Evolutionary conservation across 2,329 filamentous ascomycete genomes (phyloP).

Genomic region (Metarhizium sp.): DNA sequence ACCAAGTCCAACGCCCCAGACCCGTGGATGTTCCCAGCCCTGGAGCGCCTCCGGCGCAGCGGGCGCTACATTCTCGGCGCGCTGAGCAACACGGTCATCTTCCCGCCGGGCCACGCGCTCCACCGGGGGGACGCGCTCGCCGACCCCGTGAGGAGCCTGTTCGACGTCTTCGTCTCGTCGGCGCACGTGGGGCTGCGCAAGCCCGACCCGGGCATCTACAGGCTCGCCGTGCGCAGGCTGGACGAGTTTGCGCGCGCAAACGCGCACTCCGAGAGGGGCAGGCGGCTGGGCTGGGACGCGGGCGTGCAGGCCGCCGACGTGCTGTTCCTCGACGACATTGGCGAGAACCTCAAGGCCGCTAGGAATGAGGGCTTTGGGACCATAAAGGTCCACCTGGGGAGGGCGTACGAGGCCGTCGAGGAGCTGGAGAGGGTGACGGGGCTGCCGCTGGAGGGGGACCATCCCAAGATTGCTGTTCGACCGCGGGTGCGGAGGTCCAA

Average conservation of each 20-base stretch:
- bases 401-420: slow-evolving; percentile 69
- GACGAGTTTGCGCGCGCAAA: slow-evolving; percentile 51
- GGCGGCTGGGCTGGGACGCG: slow-evolving; percentile 32
- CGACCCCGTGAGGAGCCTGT: slow-evolving; percentile 54
- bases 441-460: slow-evolving; percentile 47
- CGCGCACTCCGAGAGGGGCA: slow-evolving; percentile 27
- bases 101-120: slow-evolving; percentile 64
- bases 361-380: slow-evolving; percentile 68
- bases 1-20: slow-evolving; percentile 57
- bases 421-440: slow-evolving; percentile 71
- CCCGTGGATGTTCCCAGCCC: slow-evolving; percentile 79
- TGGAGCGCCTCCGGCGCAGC: slow-evolving; percentile 56
- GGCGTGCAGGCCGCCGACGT: slow-evolving; percentile 57
- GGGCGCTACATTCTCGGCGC: slow-evolving; percentile 67
- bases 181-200: slow-evolving; percentile 85
- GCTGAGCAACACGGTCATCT: slow-evolving; percentile 83
- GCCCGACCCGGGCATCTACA: slow-evolving; percentile 75
- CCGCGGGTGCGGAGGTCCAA: slow-evolving; percentile 26
- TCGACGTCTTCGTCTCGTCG: slow-evolving; percentile 82
- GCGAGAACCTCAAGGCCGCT: slow-evolving; percentile 79
- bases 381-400: slow-evolving; percentile 74
- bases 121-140: slow-evolving; percentile 38
- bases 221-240: slow-evolving; percentile 58
- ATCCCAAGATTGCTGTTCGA: slow-evolving; percentile 39
- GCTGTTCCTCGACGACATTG: slow-evolving; percentile 89